A percentile compares a stretch with the other conserved stretches of the same genome.
Conservation (phyloP, 805 yeast species). For the Candida berthetii region DNA sequence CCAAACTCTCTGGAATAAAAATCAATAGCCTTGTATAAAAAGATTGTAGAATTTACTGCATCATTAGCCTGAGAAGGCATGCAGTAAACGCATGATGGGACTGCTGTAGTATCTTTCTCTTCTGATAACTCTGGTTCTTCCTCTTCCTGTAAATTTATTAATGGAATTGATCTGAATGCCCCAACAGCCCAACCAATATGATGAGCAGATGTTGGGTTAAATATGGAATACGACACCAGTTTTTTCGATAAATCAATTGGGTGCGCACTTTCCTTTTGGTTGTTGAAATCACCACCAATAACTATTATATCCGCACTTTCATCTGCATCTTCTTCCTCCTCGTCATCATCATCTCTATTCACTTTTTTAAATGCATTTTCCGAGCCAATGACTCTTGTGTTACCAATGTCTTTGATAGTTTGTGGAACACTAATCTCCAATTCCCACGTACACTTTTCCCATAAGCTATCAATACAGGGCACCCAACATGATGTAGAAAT, state of each 20-base stretch:
- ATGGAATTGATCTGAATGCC: conserved; percentile 61
- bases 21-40: conserved; percentile 74
- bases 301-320: conserved; percentile 48
- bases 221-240: conserved; percentile 62
- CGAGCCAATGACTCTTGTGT: conserved; percentile 26
- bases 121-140: conserved; percentile 21
- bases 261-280: conserved; percentile 67
- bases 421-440: conserved; percentile 81
- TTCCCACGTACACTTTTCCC: conserved; percentile 92
- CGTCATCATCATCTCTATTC: conserved; percentile 6
- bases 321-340: conserved; percentile 18
- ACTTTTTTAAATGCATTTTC: conserved; percentile 14
- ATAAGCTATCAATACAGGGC: conserved; percentile 86
- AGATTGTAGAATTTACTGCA: conserved; percentile 67
- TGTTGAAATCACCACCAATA: conserved; percentile 64
- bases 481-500: conserved; percentile 94
- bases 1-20: conserved; percentile 85
- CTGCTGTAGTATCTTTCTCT: conserved; percentile 31
- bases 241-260: conserved; percentile 72
- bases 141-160: conserved; percentile 38
- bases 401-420: conserved; percentile 64
- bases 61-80: conserved; percentile 51
- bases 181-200: conserved; percentile 96
- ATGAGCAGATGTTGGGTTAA: conserved; percentile 86
- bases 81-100: conserved; percentile 57